Evolutionary conservation across 106 monocot species (phyloP), one percentile per base, ranked within the genome.

Genomic region (Amphibolis antarctica): DNA sequence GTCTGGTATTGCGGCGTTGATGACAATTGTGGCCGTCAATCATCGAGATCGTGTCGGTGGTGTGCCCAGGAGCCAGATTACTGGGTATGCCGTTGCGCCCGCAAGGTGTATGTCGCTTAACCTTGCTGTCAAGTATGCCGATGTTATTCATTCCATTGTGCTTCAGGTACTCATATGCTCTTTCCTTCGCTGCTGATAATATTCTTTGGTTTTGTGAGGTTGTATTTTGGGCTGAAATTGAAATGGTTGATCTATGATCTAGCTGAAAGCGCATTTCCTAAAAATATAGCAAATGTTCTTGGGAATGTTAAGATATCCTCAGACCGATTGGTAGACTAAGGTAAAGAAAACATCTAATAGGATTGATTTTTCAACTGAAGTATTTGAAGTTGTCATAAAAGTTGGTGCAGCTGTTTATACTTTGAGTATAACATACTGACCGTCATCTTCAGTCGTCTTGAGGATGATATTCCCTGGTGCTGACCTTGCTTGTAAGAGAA

Each of bases 111-210:
- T 85, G 87, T 87, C 87, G 44, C 75, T 92, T 19, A 92, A 87
- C 53, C 84, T 92, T 22, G 92, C 92, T 10, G 84, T 92, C 47
- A 88, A 92, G 77, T 92, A 92, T 51, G 92, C 92, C 28, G 92
- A 92, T 56, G 87, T 92, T 53, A 75, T 92, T 46, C 53, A 75
- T 55, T 92, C 92, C 31, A 75, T 92, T 46, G 71, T 92, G 13
- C 68, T 88, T 18, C 92, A 92, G 92, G 92, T 72, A 18, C 62
- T 52, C 24, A 53, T 31, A 12, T 45, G 43, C 18, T 69, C 58
- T 59, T 6, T 43, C 22, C 18, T 23, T 53, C 27, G 6, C 25
- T 68, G 36, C 47, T 64, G 26, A 0, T 47, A 25, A 0, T 15
- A 25, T 49, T 1, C 9, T 64, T 12, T 5, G 27, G 27, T 13